phyloP scores from a whole-genome alignment of 192 early-diverging fungal genomes.

The Linderina pennispora region DNA sequence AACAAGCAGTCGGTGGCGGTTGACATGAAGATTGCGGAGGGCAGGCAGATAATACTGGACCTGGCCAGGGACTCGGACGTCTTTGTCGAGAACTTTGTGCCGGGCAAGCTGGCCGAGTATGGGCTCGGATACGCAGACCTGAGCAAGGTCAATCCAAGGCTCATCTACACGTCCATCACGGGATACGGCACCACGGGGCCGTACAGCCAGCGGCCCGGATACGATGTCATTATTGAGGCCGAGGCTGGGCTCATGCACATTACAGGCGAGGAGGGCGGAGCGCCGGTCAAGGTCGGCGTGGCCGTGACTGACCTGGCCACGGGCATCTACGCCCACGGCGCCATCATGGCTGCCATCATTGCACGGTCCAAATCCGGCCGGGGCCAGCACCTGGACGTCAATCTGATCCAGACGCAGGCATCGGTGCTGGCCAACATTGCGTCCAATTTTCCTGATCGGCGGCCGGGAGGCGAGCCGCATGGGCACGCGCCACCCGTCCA shows the following conservation, averaged over 20 bases:
- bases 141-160: constrained; percentile 57
- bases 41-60: constrained; percentile 56
- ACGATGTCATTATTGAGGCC: constrained; percentile 85
- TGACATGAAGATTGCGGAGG: constrained; percentile 67
- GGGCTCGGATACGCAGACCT: constrained; percentile 75
- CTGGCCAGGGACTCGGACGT: constrained; percentile 70
- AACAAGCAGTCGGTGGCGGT: constrained; percentile 90
- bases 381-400: constrained; percentile 87
- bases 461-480: constrained; percentile 71
- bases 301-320: constrained; percentile 84
- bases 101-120: constrained; percentile 72
- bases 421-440: constrained; percentile 87
- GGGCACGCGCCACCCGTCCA: constrained; percentile 86
- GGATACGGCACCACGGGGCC: constrained; percentile 89
- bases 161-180: constrained; percentile 82
- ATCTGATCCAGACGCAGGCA: constrained; percentile 83
- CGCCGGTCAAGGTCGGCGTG: constrained; percentile 92
- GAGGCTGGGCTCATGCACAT: constrained; percentile 97
- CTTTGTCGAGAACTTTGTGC: constrained; percentile 88
- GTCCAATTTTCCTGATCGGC: constrained; percentile 78
- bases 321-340: constrained; percentile 84
- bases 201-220: constrained; percentile 71
- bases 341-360: constrained; percentile 82
- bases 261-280: constrained; percentile 76
- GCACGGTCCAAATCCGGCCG: constrained; percentile 54